Evolutionary conservation across 129 eudicot genomes (phyloP).

Genomic region (Centaurea solstitialis): DNA sequence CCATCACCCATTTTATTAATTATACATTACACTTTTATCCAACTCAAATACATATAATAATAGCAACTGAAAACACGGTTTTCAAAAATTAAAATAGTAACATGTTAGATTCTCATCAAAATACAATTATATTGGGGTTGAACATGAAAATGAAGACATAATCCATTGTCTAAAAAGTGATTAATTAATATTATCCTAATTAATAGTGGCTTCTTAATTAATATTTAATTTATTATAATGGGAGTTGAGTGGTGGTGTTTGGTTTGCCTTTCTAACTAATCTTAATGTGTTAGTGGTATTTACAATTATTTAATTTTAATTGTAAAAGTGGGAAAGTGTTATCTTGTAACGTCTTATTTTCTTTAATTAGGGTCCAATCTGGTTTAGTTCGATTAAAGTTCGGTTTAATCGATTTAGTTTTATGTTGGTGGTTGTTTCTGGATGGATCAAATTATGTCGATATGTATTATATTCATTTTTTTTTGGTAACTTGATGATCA

Average conservation of each 20-base stretch:
- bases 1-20: no score
- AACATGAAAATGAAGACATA: slow-evolving; percentile 29
- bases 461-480: background rate
- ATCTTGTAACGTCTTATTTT: slow-evolving; percentile 14
- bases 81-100: background rate
- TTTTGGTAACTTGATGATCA: background rate
- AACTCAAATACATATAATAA: background rate
- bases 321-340: slow-evolving; percentile 25
- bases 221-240: slow-evolving; percentile 22
- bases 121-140: slow-evolving; percentile 15
- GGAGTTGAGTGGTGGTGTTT: slow-evolving; percentile 34
- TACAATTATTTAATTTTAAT: slow-evolving; percentile 18
- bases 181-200: slow-evolving; percentile 24
- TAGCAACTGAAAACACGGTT: background rate
- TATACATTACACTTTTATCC: background rate
- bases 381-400: background rate
- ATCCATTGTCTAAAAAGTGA: slow-evolving; percentile 25
- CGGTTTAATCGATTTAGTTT: background rate
- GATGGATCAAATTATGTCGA: background rate
- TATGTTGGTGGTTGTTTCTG: background rate
- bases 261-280: slow-evolving; percentile 13
- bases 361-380: background rate
- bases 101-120: slow-evolving; percentile 9
- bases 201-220: slow-evolving; percentile 25
- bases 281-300: slow-evolving; percentile 23